Evolutionary conservation across 2,329 filamentous ascomycete species (phyloP).

Genomic region (Aspergillus fumigatiaffinis): DNA sequence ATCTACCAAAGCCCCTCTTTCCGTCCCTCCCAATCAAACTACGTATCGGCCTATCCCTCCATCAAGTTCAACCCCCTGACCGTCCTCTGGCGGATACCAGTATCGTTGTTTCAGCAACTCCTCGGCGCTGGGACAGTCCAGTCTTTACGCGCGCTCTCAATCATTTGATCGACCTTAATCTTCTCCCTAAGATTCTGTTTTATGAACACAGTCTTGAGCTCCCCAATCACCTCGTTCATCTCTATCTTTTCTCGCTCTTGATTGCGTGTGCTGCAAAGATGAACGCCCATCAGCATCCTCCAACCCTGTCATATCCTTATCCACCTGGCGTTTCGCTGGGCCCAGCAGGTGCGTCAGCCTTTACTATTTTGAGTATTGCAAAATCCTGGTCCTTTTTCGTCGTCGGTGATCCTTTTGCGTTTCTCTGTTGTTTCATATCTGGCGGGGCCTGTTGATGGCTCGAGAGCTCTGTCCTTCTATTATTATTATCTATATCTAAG

Average conservation of each 20-base stretch:
- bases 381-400: conserved; percentile 4
- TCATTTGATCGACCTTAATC: conserved; percentile 6
- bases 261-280: conserved; percentile 22
- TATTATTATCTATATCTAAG: neutral
- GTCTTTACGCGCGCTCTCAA: conserved; percentile 4
- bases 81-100: conserved; percentile 9
- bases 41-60: neutral
- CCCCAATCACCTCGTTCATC: conserved; percentile 10
- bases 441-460: conserved; percentile 10
- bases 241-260: conserved; percentile 11
- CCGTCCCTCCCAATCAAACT: conserved; percentile 8
- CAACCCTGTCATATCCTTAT: conserved; percentile 26
- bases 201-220: conserved; percentile 5
- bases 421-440: conserved; percentile 16
- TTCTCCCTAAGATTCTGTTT: conserved; percentile 9
- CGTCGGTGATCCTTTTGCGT: neutral
- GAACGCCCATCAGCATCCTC: conserved; percentile 27
- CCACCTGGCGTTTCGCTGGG: conserved; percentile 30
- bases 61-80: conserved; percentile 10
- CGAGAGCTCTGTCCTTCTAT: neutral
- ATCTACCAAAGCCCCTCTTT: conserved; percentile 8
- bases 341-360: conserved; percentile 31
- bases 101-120: conserved; percentile 21
- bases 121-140: conserved; percentile 5
- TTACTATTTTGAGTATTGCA: conserved; percentile 5